Evolutionary conservation across 768 basidiomycete genomes (phyloP).

Genomic region (Melanogaster broomeanus): DNA sequence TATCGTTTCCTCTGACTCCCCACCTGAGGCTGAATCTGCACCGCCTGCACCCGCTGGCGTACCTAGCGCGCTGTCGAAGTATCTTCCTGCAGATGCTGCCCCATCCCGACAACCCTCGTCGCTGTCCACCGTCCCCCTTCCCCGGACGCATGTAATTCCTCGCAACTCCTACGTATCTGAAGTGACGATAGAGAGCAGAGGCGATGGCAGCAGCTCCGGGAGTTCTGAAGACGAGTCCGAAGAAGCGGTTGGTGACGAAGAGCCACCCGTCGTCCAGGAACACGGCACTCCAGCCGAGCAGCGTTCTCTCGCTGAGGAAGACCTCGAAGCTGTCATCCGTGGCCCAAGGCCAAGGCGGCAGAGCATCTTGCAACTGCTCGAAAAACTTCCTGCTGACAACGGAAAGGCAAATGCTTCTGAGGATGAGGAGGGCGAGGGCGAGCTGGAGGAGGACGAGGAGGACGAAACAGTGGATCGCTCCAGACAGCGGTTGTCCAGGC

Average conservation of each 20-base stretch:
- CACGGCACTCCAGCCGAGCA: background rate
- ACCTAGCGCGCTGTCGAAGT: background rate
- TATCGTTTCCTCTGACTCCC: background rate
- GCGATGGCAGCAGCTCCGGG: conserved; percentile 44
- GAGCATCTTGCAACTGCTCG: conserved; percentile 27
- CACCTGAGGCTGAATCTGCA: conserved; percentile 12
- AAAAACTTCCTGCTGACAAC: conserved; percentile 28
- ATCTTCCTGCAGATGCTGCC: background rate
- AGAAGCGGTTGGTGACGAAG: conserved; percentile 16
- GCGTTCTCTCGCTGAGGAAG: conserved; percentile 12
- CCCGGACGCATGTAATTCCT: conserved; percentile 24
- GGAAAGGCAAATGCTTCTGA: conserved; percentile 39
- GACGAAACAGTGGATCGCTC: conserved; percentile 34
- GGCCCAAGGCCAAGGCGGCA: conserved; percentile 35
- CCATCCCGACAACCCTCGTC: background rate
- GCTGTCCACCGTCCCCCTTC: conserved; percentile 2
- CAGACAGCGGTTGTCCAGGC: conserved; percentile 36
- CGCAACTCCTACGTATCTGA: conserved; percentile 36
- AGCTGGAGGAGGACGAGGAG: conserved; percentile 42
- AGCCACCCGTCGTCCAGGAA: background rate
- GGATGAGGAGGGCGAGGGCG: conserved; percentile 43
- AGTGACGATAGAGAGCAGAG: conserved; percentile 36
- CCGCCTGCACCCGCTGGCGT: conserved; percentile 4
- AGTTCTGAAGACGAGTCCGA: conserved; percentile 29
- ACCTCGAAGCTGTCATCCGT: conserved; percentile 44